Percentiles rank a stretch among this genome's conserved stretches.
Conservation (phyloP, 768 basidiomycete species). For the Kwoniella dejecticola region DNA sequence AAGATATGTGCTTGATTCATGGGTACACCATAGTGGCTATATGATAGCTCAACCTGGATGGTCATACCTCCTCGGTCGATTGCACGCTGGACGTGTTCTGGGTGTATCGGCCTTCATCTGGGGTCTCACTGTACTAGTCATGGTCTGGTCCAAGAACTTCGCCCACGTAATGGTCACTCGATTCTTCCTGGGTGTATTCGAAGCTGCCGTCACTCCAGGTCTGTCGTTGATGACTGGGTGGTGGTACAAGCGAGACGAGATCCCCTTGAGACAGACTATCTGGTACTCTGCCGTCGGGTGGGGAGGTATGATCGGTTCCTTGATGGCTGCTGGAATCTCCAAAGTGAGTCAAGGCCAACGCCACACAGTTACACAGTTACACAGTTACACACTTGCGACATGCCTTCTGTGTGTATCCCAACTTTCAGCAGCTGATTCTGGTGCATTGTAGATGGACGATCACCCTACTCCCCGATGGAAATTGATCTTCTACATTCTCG, state of each 20-base stretch:
- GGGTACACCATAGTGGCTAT: slow-evolving; percentile 43
- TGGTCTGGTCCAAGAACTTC: slow-evolving; percentile 50
- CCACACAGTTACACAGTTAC: neutral
- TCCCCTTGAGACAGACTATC: slow-evolving; percentile 53
- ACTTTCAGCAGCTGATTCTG: neutral
- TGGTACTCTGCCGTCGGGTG: slow-evolving; percentile 55
- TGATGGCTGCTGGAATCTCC: slow-evolving; percentile 55
- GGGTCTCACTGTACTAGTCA: slow-evolving; percentile 53
- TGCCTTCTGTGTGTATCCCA: neutral
- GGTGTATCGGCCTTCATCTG: slow-evolving; percentile 52
- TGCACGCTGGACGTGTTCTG: slow-evolving; percentile 51
- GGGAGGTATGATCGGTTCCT: slow-evolving; percentile 55
- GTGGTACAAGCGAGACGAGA: slow-evolving; percentile 51
- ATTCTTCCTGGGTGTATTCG: slow-evolving; percentile 55
- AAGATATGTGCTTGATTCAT: slow-evolving; percentile 2
- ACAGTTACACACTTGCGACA: no score
- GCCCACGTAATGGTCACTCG: slow-evolving; percentile 51
- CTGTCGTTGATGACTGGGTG: slow-evolving; percentile 55
- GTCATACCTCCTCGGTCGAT: slow-evolving; percentile 51
- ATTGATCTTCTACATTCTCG: slow-evolving; percentile 54
- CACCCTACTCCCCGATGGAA: slow-evolving; percentile 34
- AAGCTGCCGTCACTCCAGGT: slow-evolving; percentile 55
- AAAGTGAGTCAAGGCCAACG: slow-evolving; percentile 13
- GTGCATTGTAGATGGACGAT: slow-evolving; percentile 19
- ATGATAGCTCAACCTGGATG: slow-evolving; percentile 48